Evolutionary conservation across 371 early-diverging fungal genomes (phyloP), one percentile per base, ranked within the genome.

Genomic region (Vairimorpha ceranae): DNA sequence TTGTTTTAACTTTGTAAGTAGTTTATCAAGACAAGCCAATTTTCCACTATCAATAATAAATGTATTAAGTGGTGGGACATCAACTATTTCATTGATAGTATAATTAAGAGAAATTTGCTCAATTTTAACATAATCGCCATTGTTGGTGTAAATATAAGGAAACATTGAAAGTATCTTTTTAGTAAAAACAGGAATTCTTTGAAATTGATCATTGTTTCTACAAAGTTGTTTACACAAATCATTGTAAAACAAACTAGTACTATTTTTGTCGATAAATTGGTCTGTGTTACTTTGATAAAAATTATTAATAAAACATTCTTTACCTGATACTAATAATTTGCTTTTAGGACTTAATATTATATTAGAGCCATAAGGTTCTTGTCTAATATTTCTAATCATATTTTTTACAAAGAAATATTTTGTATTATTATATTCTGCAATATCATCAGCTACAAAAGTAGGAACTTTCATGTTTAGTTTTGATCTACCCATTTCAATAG

Each of bases 1-100:
- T 4, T 87, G 83, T 84, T 92, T 91, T 30, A 99, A 88, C 74
- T 89, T 86, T 27, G 88, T 86, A 36, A 99, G 83, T 65, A 99
- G 77, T 68, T 86, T 87, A 80, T 95, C 93, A 59, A 99, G 81
- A 1, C 87, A 86, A 2, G 87, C 85, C 80, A 99, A 83, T 84
- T 99, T 99, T 59, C 96, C 97, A 61, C 94, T 92, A 71, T 92
- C 91, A 68, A 87, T 80, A 41, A 95, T 89, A 43, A 95, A 86
- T 66, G 89, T 89, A 71, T 88, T 87, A 84, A 90, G 86, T 12
- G 88, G 88, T 61, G 89, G 86, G 51, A 86, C 76, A 30, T 61
- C 21, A 15, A 70, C 56, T 32, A 72, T n/a, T n/a, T 60, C 25
- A 33, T 33, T 46, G 2, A 35, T 46, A 25, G 30, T 46, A 30